Conservation (phyloP, 1,284 basidiomycete species). For the Butyriboletus appendiculatus region DNA sequence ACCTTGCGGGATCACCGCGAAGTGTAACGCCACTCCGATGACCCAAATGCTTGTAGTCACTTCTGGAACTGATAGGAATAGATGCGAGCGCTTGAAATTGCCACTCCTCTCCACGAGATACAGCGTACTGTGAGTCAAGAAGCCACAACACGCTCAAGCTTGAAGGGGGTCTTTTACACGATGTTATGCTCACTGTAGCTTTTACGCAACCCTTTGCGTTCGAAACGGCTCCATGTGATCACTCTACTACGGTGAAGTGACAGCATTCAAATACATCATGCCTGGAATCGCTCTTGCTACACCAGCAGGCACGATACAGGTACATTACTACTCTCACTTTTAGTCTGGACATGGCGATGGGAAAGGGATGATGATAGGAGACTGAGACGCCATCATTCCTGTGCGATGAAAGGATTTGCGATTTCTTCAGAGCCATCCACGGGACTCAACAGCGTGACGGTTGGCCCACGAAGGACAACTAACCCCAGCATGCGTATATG, state of each 20-base stretch:
- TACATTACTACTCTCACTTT: neutral
- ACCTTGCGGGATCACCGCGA: conserved; percentile 17
- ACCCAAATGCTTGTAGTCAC: neutral
- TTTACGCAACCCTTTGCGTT: conserved; percentile 9
- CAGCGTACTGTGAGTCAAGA: neutral
- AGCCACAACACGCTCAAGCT: neutral
- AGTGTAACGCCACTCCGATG: conserved; percentile 32
- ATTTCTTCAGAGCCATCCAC: conserved; percentile 93
- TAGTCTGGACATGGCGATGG: neutral
- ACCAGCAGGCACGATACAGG: neutral
- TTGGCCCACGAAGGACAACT: conserved; percentile 88
- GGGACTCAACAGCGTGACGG: conserved; percentile 89
- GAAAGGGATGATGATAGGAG: neutral
- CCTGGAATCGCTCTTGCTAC: neutral
- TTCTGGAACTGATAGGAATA: neutral
- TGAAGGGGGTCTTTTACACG: neutral
- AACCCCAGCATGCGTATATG: conserved; percentile 76
- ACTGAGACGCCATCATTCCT: conserved; percentile 38
- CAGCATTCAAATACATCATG: conserved; percentile 8
- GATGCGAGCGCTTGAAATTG: conserved; percentile 2
- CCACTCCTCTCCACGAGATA: neutral
- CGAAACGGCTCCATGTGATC: conserved; percentile 16
- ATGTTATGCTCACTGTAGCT: conserved; percentile 13
- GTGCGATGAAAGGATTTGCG: conserved; percentile 74
- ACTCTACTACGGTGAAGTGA: conserved; percentile 20